Evolutionary conservation across 768 basidiomycete genomes (phyloP).

Genomic region (Gymnopilus dilepis): DNA sequence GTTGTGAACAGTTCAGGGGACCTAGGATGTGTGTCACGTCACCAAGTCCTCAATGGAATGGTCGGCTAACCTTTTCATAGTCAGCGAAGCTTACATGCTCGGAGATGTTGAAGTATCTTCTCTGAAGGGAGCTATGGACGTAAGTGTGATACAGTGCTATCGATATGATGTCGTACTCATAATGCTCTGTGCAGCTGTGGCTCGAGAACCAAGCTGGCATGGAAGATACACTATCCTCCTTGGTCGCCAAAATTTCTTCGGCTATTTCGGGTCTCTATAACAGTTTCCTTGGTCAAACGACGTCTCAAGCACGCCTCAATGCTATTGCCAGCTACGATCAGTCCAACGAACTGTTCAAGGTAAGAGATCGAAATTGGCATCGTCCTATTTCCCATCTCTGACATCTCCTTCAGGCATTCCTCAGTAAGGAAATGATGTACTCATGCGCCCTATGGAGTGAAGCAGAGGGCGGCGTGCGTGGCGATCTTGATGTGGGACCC

Average conservation of each 20-base stretch:
- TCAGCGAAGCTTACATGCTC: slow-evolving; percentile 79
- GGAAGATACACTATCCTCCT: slow-evolving; percentile 61
- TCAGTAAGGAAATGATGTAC: slow-evolving; percentile 94
- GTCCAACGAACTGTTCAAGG: slow-evolving; percentile 88
- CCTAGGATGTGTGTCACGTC: slow-evolving; percentile 60
- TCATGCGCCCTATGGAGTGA: slow-evolving; percentile 86
- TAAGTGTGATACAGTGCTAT: slow-evolving; percentile 38
- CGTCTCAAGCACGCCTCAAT: slow-evolving; percentile 75
- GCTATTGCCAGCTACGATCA: slow-evolving; percentile 91
- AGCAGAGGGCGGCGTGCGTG: slow-evolving; percentile 81
- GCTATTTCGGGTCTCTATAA: slow-evolving; percentile 69
- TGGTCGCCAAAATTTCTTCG: slow-evolving; percentile 59
- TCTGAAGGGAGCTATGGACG: slow-evolving; percentile 67
- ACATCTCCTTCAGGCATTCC: slow-evolving; percentile 58
- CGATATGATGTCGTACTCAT: slow-evolving; percentile 12
- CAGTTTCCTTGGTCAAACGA: slow-evolving; percentile 76
- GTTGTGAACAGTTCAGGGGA: slow-evolving; percentile 54
- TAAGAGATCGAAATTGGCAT: slow-evolving; percentile 25
- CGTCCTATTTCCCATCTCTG: slow-evolving; percentile 13
- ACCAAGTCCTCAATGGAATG: neutral
- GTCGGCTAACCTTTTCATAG: slow-evolving; percentile 37
- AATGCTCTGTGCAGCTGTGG: slow-evolving; percentile 55
- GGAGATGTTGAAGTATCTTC: slow-evolving; percentile 67
- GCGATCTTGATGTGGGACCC: slow-evolving; percentile 64
- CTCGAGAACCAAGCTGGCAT: slow-evolving; percentile 68